A percentile compares a stretch with the other conserved stretches of the same genome.
phyloP scores from a whole-genome alignment of 805 yeast species.

The Priceomyces castillae region DNA sequence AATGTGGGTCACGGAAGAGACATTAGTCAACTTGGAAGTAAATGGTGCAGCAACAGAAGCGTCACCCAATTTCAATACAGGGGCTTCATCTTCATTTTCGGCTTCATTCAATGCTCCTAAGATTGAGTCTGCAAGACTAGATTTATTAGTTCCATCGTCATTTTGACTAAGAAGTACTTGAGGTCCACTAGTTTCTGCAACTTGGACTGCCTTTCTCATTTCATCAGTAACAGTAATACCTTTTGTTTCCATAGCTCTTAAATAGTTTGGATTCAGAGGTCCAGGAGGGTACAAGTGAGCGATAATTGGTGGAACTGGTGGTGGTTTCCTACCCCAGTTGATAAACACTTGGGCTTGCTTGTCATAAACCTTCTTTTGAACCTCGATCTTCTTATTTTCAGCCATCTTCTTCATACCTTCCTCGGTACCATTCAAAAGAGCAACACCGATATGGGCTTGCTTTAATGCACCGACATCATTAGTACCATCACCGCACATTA shows the following conservation, averaged over 20 bases:
- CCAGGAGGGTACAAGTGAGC: constrained; percentile 98
- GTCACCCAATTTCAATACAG: constrained; percentile 91
- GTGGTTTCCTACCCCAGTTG: constrained; percentile 80
- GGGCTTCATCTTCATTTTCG: constrained; percentile 81
- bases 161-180: constrained; percentile 28
- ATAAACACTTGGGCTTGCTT: constrained; percentile 79
- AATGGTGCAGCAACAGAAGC: constrained; percentile 99
- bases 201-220: constrained; percentile 55
- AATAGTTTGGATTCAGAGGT: constrained; percentile 81
- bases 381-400: constrained; percentile 70
- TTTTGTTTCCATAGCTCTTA: constrained; percentile 78
- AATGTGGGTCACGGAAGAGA: constrained; percentile 87
- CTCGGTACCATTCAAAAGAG: constrained; percentile 95
- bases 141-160: constrained; percentile 34
- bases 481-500: constrained; percentile 99
- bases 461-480: constrained; percentile 99
- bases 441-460: constrained; percentile 98
- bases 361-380: constrained; percentile 64
- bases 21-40: constrained; percentile 90
- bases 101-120: constrained; percentile 51
- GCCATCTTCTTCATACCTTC: constrained; percentile 87
- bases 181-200: constrained; percentile 45
- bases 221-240: constrained; percentile 82
- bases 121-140: constrained; percentile 56
- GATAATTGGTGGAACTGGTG: constrained; percentile 80